Evolutionary conservation across 2,329 filamentous ascomycete genomes (phyloP), one percentile per base, ranked within the genome.

Genomic region (Colletotrichum sp.): DNA sequence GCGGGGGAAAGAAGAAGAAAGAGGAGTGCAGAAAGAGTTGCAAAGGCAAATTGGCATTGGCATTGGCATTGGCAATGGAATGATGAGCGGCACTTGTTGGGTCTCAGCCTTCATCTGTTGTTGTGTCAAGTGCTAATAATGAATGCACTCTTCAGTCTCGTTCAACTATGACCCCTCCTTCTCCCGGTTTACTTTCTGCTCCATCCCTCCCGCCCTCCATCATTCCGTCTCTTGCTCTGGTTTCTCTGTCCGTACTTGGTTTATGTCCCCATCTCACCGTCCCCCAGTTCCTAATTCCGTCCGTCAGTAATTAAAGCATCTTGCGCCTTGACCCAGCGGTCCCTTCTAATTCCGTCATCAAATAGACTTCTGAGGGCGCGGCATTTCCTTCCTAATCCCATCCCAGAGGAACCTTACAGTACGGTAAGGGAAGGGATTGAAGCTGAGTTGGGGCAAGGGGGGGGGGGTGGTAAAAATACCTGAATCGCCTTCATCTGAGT

Each of bases 301-400:
- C 61, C 61, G 61, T 64, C 34, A 48, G 61, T 64, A 15, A 48
- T 52, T 15, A 26, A 58, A 34, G 48, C 66, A 68, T 21, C 43
- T 36, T 67, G 67, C 56, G 58, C 66, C 66, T 52, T 68, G 52
- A 38, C 52, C 66, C 52, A 26, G 52, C 52, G 52, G 34, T 43
- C 52, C 66, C 66, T 68, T 62, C 34, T 61, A 71, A 66, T 75
- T 75, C 68, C 72, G 72, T 75, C 68, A 71, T 75, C 52, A 62
- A 62, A 66, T 75, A 71, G 55, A 75, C 68, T 75, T 71, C 24
- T 24, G 43, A 21, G 21, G 12, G n/a, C 43, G 55, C 66, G 60
- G 71, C 34, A 65, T 21, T 56, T 36, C 24, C 21, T 66, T 21
- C 36, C 30, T 34, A 21, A 21, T 21, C 18, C 43, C 43, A 48